Evolutionary conservation across 2,329 filamentous ascomycete species (phyloP), one percentile per base, ranked within the genome.

Genomic region (Dactylella cylindrospora): DNA sequence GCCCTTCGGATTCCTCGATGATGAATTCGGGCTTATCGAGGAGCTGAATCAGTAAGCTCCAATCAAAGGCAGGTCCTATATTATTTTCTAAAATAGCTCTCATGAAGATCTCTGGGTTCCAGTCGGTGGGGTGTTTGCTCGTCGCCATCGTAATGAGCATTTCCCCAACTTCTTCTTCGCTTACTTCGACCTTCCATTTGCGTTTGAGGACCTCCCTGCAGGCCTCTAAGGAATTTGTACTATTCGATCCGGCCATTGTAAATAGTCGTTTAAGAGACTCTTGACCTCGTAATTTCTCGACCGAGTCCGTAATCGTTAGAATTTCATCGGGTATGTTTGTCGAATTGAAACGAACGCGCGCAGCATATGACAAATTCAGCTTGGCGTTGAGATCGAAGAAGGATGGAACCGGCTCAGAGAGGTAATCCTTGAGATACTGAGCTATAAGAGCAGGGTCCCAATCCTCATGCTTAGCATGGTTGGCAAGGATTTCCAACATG

Each of bases 391-490:
- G 79, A 50, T 89, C 83, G 69, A 86, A 88, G 76, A 94, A 94
- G 72, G 85, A 89, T 20, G 86, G 87, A 23, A 90, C 89, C 45
- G 90, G 89, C 68, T 90, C 84, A 73, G 93, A 84, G 50, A 95
- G 84, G 68, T 94, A 86, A 67, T 88, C 86, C 72, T 95, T 88
- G 72, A 96, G 78, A 57, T 95, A 84, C 59, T 84, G 77, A 41
- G 87, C 86, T 61, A 96, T 79, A 70, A 93, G 89, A 33, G 81
- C 75, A 23, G 84, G 78, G 8, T 77, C 78, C 49, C 90, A 84
- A 66, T 84, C 79, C 68, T 86, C 82, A 32, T 82, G 78, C 66
- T 81, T 76, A 55, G 79, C 79, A 10, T 84, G 78, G 39, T 80
- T 80, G 26, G 86, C 84, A 51, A 96, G 78, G 66, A 85, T 84